A percentile compares a stretch with the other conserved stretches of the same genome.
Conservation (phyloP, 2,329 filamentous ascomycete species). For the Nakataea oryzae region DNA sequence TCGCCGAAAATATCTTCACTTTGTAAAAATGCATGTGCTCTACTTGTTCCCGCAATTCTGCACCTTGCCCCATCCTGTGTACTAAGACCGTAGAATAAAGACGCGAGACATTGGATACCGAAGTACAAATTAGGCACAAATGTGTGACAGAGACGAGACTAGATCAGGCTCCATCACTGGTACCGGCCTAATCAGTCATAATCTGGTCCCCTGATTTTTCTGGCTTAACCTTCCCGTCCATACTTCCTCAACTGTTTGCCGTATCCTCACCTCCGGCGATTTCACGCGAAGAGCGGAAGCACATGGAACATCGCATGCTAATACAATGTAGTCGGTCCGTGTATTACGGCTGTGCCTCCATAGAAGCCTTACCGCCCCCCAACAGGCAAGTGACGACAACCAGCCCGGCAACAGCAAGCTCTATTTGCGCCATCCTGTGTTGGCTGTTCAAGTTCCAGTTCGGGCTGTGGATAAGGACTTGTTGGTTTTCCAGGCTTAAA, state of each 20-base stretch:
- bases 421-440: background rate
- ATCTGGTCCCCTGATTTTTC: background rate
- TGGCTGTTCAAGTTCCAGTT: background rate
- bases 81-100: slow-evolving; percentile 4
- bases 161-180: background rate
- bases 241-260: background rate
- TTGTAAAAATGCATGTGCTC: slow-evolving; percentile 5
- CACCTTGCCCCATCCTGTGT: background rate
- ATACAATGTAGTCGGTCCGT: no score
- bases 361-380: no score
- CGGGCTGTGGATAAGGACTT: background rate
- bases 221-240: background rate
- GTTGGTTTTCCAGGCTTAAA: background rate
- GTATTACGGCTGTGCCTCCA: no score
- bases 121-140: background rate
- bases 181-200: background rate
- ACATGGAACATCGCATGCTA: no score
- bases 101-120: background rate
- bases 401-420: background rate
- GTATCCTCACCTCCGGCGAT: background rate
- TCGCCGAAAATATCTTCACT: slow-evolving; percentile 2
- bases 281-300: no score
- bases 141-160: background rate
- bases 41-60: background rate
- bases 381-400: no score